phyloP scores from a whole-genome alignment of 2,329 filamentous ascomycete genomes.

The Fusarium nelsonii region DNA sequence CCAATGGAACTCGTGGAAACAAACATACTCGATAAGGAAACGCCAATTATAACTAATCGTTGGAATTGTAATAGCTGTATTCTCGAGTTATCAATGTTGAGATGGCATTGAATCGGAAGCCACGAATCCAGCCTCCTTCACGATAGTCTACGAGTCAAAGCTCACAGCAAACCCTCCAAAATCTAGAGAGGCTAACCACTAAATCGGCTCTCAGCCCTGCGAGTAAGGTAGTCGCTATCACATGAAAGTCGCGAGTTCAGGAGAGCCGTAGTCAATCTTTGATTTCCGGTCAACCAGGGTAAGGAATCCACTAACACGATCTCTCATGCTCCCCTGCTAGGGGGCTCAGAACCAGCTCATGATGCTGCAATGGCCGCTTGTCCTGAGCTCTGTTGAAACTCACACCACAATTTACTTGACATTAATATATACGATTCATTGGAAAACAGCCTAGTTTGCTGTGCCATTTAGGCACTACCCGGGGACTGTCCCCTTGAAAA shows the following conservation, averaged over 20 bases:
- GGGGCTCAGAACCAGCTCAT: constrained; percentile 35
- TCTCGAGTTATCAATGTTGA: not conserved
- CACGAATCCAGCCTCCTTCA: not conserved
- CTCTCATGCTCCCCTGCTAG: constrained; percentile 28
- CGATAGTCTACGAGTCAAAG: not conserved
- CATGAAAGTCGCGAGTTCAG: constrained; percentile 15
- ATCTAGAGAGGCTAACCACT: not conserved
- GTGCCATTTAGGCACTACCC: constrained; percentile 14
- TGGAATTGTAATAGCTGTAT: not conserved
- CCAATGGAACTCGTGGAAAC: not conserved
- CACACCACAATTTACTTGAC: constrained; percentile 22
- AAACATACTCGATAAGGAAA: not conserved
- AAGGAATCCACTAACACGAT: constrained; percentile 10
- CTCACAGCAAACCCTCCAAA: not conserved
- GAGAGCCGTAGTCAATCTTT: not conserved
- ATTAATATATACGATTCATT: not conserved
- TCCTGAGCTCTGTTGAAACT: constrained; percentile 18
- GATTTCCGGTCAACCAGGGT: constrained; percentile 11
- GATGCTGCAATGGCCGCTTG: constrained; percentile 17
- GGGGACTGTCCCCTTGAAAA: constrained; percentile 11
- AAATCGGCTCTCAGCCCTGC: not conserved
- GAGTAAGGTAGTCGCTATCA: constrained; percentile 2
- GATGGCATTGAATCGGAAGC: not conserved
- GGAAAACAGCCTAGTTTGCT: not conserved
- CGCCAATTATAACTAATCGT: not conserved